Evolutionary conservation across 352 stramenopile genomes (phyloP), one percentile per base, ranked within the genome.

Genomic region (Salisapilia sapeloensis): DNA sequence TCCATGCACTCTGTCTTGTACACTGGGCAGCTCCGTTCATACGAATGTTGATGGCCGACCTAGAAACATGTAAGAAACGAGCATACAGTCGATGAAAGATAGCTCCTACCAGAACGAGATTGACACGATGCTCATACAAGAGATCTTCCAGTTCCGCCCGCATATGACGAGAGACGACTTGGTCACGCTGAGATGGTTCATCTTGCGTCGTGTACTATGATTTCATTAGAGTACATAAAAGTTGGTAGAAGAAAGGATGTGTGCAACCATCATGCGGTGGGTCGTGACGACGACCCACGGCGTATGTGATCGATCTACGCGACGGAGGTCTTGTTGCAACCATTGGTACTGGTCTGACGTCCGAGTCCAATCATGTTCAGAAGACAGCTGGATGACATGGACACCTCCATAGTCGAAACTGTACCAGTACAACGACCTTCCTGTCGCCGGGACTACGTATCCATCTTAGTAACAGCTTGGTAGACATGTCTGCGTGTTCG

Each of bases 231-330:
- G 40, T 33, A 11, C 7, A 13, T 16, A 12, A 16, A 9, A 24
- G 19, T 6, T 13, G 13, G 17, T 46, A 35, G 5, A 40, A 6
- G 7, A n/a, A n/a, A n/a, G n/a, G n/a, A n/a, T n/a, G n/a, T n/a
- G 6, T 2, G 13, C 4, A 58, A 79, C 58, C 60, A 96, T 80
- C 46, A 92, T 90, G 5, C 84, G 62, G 57, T 96, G 84, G 2
- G 62, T 59, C 32, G 89, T 92, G 4, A 97, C 31, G 21, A 97
- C 53, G 5, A 97, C 46, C 84, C 85, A 96, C 12, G 89, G 89
- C 9, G 78, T 94, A 10, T 62, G 40, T 4, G 8, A 72, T 29
- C 89, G 59, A 53, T 96, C 51, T 2, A 96, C 62, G 13, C 40
- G 44, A 25, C 53, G 30, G 20, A 97, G 53, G 45, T 94, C 78